Percentiles rank a stretch among this genome's conserved stretches.
Evolutionary conservation across 139 green algal genomes (phyloP).

Genomic region (Tetraselmis chui): DNA sequence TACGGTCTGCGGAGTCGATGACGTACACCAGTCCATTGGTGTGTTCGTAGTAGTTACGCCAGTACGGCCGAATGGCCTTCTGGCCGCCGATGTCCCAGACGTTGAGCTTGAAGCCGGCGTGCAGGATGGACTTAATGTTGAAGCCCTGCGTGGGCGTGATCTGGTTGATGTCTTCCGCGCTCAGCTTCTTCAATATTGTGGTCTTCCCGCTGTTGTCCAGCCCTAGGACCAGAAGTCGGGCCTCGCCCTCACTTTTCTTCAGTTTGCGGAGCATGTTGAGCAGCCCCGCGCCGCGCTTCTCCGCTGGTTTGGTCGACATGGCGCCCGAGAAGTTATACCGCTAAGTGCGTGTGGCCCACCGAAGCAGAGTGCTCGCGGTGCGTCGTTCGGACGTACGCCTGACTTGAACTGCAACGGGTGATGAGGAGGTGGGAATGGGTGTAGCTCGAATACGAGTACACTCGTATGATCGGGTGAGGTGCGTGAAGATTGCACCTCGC

Average conservation of each 20-base stretch:
- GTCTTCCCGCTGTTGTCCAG: conserved; percentile 82
- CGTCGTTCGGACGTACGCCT: too few relatives aligned
- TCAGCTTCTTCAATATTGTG: conserved; percentile 71
- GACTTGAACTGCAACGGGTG: too few relatives aligned
- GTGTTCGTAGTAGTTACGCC: conserved; percentile 78
- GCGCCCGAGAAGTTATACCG: too few relatives aligned
- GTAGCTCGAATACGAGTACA: too few relatives aligned
- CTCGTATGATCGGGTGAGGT: too few relatives aligned
- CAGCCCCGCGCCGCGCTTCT: conserved; percentile 31
- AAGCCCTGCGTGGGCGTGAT: conserved; percentile 80
- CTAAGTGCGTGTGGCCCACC: too few relatives aligned
- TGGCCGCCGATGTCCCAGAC: conserved; percentile 84
- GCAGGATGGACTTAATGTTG: conserved; percentile 76
- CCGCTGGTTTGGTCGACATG: neutral
- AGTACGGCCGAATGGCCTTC: conserved; percentile 74
- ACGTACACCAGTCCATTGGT: conserved; percentile 76
- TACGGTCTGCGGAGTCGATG: conserved; percentile 66
- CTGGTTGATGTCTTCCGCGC: conserved; percentile 69
- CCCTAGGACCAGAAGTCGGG: conserved; percentile 68
- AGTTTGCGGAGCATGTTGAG: conserved; percentile 48
- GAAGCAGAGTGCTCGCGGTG: too few relatives aligned
- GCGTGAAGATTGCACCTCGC: too few relatives aligned
- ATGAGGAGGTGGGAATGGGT: too few relatives aligned
- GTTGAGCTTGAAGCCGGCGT: conserved; percentile 78
- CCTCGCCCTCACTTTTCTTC: conserved; percentile 59